Base-by-base conservation (phyloP, 1,284 basidiomycete species). In the Earliella scabrosa region DNA sequence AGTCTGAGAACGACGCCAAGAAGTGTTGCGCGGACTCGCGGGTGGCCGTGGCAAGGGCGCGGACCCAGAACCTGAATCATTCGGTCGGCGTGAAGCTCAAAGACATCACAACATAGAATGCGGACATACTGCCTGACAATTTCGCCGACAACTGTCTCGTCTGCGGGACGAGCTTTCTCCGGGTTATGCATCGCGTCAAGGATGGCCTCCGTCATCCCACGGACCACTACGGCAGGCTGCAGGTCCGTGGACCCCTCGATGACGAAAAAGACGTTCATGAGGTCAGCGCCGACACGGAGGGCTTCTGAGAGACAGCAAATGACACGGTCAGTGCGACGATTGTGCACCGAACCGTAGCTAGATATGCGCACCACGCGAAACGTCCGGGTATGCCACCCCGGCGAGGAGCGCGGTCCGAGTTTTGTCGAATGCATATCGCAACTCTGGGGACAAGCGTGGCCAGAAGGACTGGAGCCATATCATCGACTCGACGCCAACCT, bases 221-320 rank as follows among this genome's bases (percentile, higher is more conserved):
- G 63, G 44, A 67, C 70, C 24, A 48, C 60, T 4, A 63, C 49
- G 5, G 63, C 65, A 29, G 63, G 53, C 24, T 69, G 66, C 0
- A 69, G 59, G 53, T 79, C 77, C 14, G 73, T 72, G 52, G 74
- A 72, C 52, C 78, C 75, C 55, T 79, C 77, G 43, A 77, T 68
- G 11, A 76, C 69, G 56, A 77, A 78, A 57, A 76, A 76, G 7
- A 76, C 60, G 39, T 72, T 73, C 71, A 76, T 77, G 24, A 77
- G 59, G 53, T 79, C 76, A 58, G 74, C 75, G 5, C 61, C 64
- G 18, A 59, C 65, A 6, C 71, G 64, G 27, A 70, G 48, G 13
- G 13, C 13, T 7, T 31, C 29, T 31, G 29, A 31, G 29, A 31
- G 29, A 31, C 13, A 13, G 6, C 29, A 31, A 13, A 7, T 7